These are phyloP conservation scores for Lentinula guzmanii DNA, from an alignment of 768 basidiomycete genomes.

Conservation along the genomic window DNA sequence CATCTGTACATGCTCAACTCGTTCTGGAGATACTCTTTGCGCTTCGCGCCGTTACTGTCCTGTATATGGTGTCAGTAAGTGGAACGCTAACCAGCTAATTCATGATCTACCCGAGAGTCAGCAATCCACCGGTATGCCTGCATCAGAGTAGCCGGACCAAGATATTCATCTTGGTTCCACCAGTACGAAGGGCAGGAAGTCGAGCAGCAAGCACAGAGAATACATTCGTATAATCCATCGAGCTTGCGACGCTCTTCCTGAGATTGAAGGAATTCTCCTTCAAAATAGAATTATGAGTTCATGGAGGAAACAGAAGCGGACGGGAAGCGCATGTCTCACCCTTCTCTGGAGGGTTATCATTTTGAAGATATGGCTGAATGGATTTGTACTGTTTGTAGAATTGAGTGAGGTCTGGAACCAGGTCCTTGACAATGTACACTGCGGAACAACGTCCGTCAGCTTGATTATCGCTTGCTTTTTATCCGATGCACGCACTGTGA, in stretches of 20 bases:
- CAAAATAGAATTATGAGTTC: neutral
- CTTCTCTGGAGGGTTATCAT: conserved; percentile 80
- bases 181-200: conserved; percentile 97
- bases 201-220: conserved; percentile 95
- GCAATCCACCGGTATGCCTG: conserved; percentile 98
- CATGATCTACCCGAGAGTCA: conserved; percentile 72
- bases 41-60: conserved; percentile 73
- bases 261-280: conserved; percentile 83
- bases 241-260: conserved; percentile 91
- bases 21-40: conserved; percentile 93
- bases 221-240: conserved; percentile 97
- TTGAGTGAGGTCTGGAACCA: conserved; percentile 85
- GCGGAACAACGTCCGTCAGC: neutral
- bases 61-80: conserved; percentile 18
- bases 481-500: conserved; percentile 63
- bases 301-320: neutral
- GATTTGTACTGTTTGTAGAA: conserved; percentile 99
- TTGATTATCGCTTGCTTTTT: neutral
- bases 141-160: conserved; percentile 95
- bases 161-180: conserved; percentile 99
- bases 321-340: conserved; percentile 20
- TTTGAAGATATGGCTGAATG: conserved; percentile 94
- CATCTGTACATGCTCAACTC: conserved; percentile 95
- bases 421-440: conserved; percentile 99
- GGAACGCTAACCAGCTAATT: neutral